phyloP scores from a whole-genome alignment of 1,284 basidiomycete species.

The Caloboletus firmus region DNA sequence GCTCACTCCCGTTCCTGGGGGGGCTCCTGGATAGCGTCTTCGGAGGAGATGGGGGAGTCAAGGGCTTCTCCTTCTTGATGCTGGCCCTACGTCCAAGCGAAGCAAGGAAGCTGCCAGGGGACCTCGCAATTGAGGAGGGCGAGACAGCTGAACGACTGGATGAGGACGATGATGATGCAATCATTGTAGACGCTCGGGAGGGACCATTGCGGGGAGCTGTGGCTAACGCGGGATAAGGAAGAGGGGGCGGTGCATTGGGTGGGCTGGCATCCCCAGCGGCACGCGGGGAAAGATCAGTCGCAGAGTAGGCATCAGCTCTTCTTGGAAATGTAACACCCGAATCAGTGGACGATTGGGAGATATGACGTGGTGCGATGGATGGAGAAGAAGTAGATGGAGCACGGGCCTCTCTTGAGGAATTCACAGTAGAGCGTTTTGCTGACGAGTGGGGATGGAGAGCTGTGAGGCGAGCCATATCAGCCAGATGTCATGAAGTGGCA shows the following conservation, averaged over 20 bases:
- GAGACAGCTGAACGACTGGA: slow-evolving; percentile 29
- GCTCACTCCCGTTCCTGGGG: slow-evolving; percentile 35
- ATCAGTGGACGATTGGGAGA: slow-evolving; percentile 66
- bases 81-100: slow-evolving; percentile 73
- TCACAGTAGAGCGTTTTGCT: slow-evolving; percentile 25
- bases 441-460: slow-evolving; percentile 33
- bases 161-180: slow-evolving; percentile 38
- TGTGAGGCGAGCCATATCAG: slow-evolving; percentile 15
- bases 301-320: slow-evolving; percentile 70
- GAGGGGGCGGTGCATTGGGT: slow-evolving; percentile 56
- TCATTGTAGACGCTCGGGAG: slow-evolving; percentile 31
- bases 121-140: slow-evolving; percentile 39
- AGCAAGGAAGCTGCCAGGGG: slow-evolving; percentile 65
- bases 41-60: slow-evolving; percentile 35
- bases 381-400: slow-evolving; percentile 35
- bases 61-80: slow-evolving; percentile 41
- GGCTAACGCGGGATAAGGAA: slow-evolving; percentile 75
- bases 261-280: slow-evolving; percentile 45
- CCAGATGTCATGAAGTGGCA: not conserved
- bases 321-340: slow-evolving; percentile 78
- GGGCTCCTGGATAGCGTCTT: slow-evolving; percentile 46
- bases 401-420: slow-evolving; percentile 27
- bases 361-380: slow-evolving; percentile 55
- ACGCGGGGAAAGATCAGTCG: slow-evolving; percentile 66
- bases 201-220: slow-evolving; percentile 30